A percentile compares a stretch with the other conserved stretches of the same genome.
phyloP scores from a whole-genome alignment of 371 early-diverging fungal species.

The Mortierella sp. region DNA sequence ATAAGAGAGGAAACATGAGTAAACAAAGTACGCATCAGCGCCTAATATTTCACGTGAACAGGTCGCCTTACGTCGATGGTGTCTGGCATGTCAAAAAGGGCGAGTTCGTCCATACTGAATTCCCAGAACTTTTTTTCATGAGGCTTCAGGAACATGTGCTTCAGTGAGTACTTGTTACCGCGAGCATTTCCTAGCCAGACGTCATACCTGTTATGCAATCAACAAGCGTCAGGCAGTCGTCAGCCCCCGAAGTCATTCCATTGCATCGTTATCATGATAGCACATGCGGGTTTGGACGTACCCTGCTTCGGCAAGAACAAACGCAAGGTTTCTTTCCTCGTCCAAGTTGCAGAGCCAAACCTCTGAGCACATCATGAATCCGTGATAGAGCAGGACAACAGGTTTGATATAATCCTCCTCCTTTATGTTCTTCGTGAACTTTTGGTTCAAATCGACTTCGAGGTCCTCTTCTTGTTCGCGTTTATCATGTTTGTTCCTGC shows the following conservation, averaged over 20 bases:
- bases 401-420: conserved; percentile 64
- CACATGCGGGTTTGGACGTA: conserved; percentile 1
- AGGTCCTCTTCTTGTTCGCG: conserved; percentile 11
- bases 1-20: too few species aligned
- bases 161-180: conserved; percentile 95
- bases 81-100: conserved; percentile 87
- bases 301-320: conserved; percentile 80
- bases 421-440: conserved; percentile 11
- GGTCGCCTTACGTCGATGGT: conserved; percentile 84
- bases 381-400: conserved; percentile 94
- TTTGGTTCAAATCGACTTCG: conserved; percentile 12
- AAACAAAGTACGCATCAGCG: too few species aligned
- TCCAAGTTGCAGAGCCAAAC: conserved; percentile 90
- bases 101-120: conserved; percentile 93
- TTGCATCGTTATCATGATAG: neutral
- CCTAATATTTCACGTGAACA: too few species aligned
- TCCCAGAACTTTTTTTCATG: conserved; percentile 89
- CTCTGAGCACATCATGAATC: conserved; percentile 94
- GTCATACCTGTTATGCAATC: conserved; percentile 76
- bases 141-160: conserved; percentile 78
- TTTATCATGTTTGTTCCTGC: conserved; percentile 6
- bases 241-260: neutral
- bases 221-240: neutral
- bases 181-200: conserved; percentile 98
- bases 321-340: conserved; percentile 75